Base-by-base conservation (phyloP, 768 basidiomycete genomes). In the Artomyces pyxidatus region DNA sequence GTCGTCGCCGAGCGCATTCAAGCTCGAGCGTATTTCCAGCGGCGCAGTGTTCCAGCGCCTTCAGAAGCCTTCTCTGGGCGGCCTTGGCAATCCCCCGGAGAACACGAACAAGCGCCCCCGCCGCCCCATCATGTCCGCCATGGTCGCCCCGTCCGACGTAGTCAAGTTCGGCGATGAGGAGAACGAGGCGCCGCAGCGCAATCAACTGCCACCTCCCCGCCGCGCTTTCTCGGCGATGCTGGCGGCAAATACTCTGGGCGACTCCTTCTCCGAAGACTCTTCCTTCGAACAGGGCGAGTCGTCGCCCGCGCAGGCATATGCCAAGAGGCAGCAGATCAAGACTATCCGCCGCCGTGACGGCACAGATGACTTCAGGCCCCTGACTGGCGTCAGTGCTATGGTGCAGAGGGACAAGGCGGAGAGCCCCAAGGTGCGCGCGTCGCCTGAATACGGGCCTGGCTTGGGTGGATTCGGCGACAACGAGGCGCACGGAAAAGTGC, bases 401-500 rank as follows among this genome's bases (percentile, higher is more conserved):
- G 37, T 52, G 23, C 50, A 47, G 22, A 44, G 51, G 23, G 50
- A 56, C 21, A 47, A 43, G 39, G 51, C 38, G 10, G 49, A 59
- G 37, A 59, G 58, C 38, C 61, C 61, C 3, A 45, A 48, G 38
- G 37, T 44, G 17, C 45, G 53, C 3, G 40, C 39, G 60, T 57
- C 64, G 59, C 49, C 60, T 60, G 28, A 61, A 47, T 43, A 79
- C 65, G 68, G 72, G 22, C 73, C 74, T 22, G 88, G 83, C 38
- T 65, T 91, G 45, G 83, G 87, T 44, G 85, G 92, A 0, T 96
- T 94, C 65, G 88, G 94, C 14, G 91, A 92, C 58, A 92, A 92
- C 59, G 96, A 99, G 64, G 81, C 87, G 32, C 74, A 83, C 51
- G 95, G 95, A 32, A 99, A 98, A 69, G 80, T 94, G 56, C 65